A percentile compares a stretch with the other conserved stretches of the same genome.
Conservation (phyloP, 441 rosid genomes). For the Adansonia madagascariensis region DNA sequence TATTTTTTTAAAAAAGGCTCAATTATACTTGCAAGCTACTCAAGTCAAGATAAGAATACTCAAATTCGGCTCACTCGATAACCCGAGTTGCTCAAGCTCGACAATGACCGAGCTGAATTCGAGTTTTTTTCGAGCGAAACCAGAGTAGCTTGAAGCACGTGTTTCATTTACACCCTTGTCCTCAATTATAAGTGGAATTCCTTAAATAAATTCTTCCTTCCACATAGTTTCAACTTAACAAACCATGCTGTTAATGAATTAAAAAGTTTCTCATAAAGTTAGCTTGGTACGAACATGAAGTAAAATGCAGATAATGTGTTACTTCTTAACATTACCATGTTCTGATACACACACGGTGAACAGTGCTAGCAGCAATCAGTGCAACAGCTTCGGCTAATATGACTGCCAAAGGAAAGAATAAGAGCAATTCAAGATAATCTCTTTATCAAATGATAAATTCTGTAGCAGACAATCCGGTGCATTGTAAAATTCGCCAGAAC, state of each 20-base stretch:
- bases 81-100: too few species aligned
- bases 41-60: too few species aligned
- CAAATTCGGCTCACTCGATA: too few species aligned
- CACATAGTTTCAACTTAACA: not conserved
- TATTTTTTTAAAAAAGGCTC: too few species aligned
- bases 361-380: conserved; percentile 77
- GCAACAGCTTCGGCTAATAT: conserved; percentile 71
- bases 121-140: too few species aligned
- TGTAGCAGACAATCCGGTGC: not conserved
- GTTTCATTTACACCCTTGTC: not conserved
- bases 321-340: conserved; percentile 61
- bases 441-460: not conserved
- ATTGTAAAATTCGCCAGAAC: not conserved
- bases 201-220: conserved; percentile 8
- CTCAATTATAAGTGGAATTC: not conserved
- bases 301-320: not conserved
- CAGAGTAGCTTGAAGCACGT: too few species aligned
- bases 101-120: too few species aligned
- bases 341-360: conserved; percentile 84
- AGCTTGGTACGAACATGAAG: not conserved
- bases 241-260: not conserved
- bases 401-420: conserved; percentile 49
- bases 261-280: not conserved
- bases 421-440: not conserved
- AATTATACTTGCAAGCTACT: too few species aligned